Evolutionary conservation across 2,329 filamentous ascomycete species (phyloP), one percentile per base, ranked within the genome.

Genomic region (Aspergillus sp.): DNA sequence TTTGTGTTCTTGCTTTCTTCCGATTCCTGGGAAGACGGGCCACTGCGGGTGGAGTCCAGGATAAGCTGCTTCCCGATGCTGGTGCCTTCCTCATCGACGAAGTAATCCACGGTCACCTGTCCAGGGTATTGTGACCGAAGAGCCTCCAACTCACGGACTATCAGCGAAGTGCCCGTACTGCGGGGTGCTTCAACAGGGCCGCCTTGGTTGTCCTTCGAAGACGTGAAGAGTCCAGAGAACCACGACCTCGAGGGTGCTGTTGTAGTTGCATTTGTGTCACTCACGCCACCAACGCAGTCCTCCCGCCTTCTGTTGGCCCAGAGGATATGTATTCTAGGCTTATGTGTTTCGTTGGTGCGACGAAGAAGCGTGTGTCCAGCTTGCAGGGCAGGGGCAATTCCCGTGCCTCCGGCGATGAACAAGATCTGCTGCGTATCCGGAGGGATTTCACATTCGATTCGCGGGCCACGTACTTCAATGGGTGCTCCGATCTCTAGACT

Each of bases 381-480:
- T 77, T 98, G 94, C 74, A 98, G 77, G 7, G 93, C 95, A 0
- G 94, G 91, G 15, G 92, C 92, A 68, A 99, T 90, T 1, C 95
- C 94, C 0, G 95, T 99, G 0, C 95, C 95, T 2, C 93, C 95
- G 1, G 93, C 95, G 21, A 98, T 79, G 70, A 98, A 96, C 2
- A 97, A 80, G 2, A 97, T 82, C 61, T 84, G 80, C 53, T 78
- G 75, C 25, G 85, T 81, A 58, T 83, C 75, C 5, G 68, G 83
- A 73, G 85, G 83, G 6, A 90, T 74, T 21, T 80, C 75, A 63
- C 88, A 91, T 50, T 94, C 91, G 1, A 86, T 74, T 66, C 90
- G 86, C 3, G 94, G 92, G 0, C 95, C 94, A 44, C 95, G 85
- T 44, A 97, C 77, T 72, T 92, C 88, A 47, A 98, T 81, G 4